Base-by-base conservation (phyloP, 2,329 filamentous ascomycete species). In the Xylariaceae sp. region DNA sequence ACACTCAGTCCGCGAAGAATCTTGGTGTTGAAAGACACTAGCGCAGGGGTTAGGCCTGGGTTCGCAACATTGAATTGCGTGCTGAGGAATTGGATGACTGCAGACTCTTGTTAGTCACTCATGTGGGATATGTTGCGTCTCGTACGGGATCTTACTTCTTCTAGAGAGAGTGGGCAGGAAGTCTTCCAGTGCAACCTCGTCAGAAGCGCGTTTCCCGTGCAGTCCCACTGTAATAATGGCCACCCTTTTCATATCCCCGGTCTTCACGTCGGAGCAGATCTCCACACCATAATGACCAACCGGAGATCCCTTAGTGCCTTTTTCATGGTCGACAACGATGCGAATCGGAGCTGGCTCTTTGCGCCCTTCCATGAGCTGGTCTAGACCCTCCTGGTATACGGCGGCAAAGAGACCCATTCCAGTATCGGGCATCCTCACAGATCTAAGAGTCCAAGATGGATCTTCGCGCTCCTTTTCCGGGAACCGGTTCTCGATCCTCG, bases 401-500 rank as follows among this genome's bases (percentile, higher is more conserved):
- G 89, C 88, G 1, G 86, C 84, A 66, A 85, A 83, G 30, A 88
- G 66, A 8, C 79, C 82, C 8, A 88, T 73, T 56, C 80, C 82
- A 60, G 76, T 81, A 68, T 87, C 88, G 44, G 82, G 80, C 71
- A 86, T 82, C 60, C 81, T 83, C 11, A 85, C 82, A 17, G 86
- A 88, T 44, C 91, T 84, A 37, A 95, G 82, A 37, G 89, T 89
- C 92, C 91, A 97, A 66, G 83, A 85, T 13, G 86, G 81, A 60
- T 88, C 84, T 72, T 96, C 91, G 60, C 92, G 85, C 75, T 96
- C 90, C n/a, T 78, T 73, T 71, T 96, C 92, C 0, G 89, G 78
- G 68, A 95, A 96, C 9, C 92, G 84, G 4, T 87, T 88, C 74
- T 97, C 93, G 11, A 97, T 85, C 64, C 88, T 86, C 7, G 92